Evolutionary conservation across 108 stramenopile species (phyloP).

Genomic region (Cyclotella choctawhatcheeana): DNA sequence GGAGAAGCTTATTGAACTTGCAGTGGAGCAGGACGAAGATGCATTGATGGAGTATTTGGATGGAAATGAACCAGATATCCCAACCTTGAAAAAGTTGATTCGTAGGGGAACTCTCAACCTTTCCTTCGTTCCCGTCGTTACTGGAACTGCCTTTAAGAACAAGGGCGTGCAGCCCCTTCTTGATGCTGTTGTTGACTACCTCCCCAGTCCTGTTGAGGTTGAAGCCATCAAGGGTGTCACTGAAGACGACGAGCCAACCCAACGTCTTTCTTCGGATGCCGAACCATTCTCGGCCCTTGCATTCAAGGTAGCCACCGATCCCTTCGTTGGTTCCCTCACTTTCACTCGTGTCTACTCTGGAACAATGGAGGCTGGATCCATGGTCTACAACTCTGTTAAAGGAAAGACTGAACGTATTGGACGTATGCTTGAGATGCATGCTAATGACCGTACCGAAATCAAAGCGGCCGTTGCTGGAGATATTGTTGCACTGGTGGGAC

Average conservation of each 20-base stretch:
- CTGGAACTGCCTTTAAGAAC: slow-evolving; percentile 98
- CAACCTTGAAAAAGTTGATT: slow-evolving; percentile 85
- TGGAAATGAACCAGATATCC: slow-evolving; percentile 82
- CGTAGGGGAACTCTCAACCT: slow-evolving; percentile 92
- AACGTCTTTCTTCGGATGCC: slow-evolving; percentile 84
- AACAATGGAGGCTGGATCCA: slow-evolving; percentile 86
- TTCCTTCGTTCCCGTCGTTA: slow-evolving; percentile 91
- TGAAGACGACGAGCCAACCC: slow-evolving; percentile 71
- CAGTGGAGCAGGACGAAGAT: slow-evolving; percentile 93
- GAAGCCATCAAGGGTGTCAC: slow-evolving; percentile 90
- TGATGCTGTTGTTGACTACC: slow-evolving; percentile 97
- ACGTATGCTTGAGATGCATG: slow-evolving; percentile 98
- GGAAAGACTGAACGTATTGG: slow-evolving; percentile 97
- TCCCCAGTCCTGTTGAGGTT: slow-evolving; percentile 97
- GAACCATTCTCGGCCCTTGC: slow-evolving; percentile 93
- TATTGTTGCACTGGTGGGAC: slow-evolving; percentile 94
- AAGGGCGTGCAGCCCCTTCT: slow-evolving; percentile 98
- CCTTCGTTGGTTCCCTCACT: slow-evolving; percentile 92
- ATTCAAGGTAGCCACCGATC: slow-evolving; percentile 99
- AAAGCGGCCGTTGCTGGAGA: slow-evolving; percentile 95
- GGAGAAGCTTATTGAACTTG: slow-evolving; percentile 86
- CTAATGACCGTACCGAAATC: slow-evolving; percentile 95
- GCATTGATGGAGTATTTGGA: slow-evolving; percentile 90
- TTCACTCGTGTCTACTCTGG: slow-evolving; percentile 98
- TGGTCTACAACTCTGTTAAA: slow-evolving; percentile 97